Base-by-base conservation (phyloP, 208 protist genomes). In the Trypanosoma congolense region DNA sequence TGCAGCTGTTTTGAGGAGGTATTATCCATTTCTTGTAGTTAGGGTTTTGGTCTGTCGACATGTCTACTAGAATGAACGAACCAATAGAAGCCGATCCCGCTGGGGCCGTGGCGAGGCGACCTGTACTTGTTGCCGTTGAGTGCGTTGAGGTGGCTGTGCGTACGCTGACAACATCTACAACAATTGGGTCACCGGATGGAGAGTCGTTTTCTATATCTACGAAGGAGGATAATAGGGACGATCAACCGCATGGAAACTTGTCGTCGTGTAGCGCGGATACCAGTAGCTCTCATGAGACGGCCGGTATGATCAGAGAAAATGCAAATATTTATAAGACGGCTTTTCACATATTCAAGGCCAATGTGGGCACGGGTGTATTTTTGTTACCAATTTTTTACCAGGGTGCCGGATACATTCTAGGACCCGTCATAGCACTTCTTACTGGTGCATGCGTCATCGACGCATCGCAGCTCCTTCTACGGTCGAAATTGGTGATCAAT, bases 331-430 rank as follows among this genome's bases (percentile, higher is more conserved):
- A 47, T 42, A 65, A 75, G 52, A 56, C 28, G 8, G 69, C 69
- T 8, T 75, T 71, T 55, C 66, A 75, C 58, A 71, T 75, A 38
- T 75, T 75, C n/a, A 75, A 71, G 31, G 69, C 54, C 5, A 75
- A 75, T 53, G 56, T 71, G 12, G 69, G 62, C 2, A 61, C 47
- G 45, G 69, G 40, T 25, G 55, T 75, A 26, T 75, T 75, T 58
- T 40, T 66, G 14, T 55, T 75, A 4, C 48, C 57, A 22, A 54
- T 46, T 10, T 63, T 60, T 40, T 75, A 75, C 45, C 58, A 61
- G 18, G 44, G 60, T 47, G 44, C 61, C 10, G 61, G 62, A 0
- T 70, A 60, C 33, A 44, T 75, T 12, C 22, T 61, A 2, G 55
- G 43, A 8, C 60, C 63, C 19, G 43, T 63, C 22, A 49, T 75